Evolutionary conservation across 257 asterid species (phyloP).

Genomic region (Haberlea rhodopensis): DNA sequence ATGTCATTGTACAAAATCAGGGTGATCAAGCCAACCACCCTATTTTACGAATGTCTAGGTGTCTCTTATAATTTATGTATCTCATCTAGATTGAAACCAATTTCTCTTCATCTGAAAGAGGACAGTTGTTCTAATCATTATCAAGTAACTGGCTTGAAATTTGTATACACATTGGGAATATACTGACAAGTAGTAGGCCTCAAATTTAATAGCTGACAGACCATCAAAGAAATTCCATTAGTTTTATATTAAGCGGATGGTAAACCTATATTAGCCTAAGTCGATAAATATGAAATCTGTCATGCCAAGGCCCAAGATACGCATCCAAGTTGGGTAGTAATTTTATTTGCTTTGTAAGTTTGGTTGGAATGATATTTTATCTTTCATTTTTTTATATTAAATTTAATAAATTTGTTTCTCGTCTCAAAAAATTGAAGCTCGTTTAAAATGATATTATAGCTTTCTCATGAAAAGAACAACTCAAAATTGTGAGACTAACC

Average conservation of each 20-base stretch:
- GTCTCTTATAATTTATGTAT: conserved; percentile 1
- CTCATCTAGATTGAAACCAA: conserved; percentile 9
- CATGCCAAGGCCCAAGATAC: too few relatives aligned
- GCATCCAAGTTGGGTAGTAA: not conserved
- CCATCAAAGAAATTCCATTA: not conserved
- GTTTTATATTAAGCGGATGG: not conserved
- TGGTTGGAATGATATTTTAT: too few relatives aligned
- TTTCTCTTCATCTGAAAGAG: conserved; percentile 7
- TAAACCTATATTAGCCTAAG: too few relatives aligned
- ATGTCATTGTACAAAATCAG: conserved; percentile 4
- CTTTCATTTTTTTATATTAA: too few relatives aligned
- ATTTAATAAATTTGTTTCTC: too few relatives aligned
- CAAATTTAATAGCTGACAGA: conserved; percentile 13
- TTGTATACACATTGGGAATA: not conserved
- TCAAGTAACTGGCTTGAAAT: conserved; percentile 10
- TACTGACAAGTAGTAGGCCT: not conserved
- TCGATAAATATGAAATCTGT: too few relatives aligned
- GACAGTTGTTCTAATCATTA: not conserved
- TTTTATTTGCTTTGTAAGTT: not conserved
- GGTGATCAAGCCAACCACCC: conserved; percentile 4
- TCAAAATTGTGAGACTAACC: conserved; percentile 49
- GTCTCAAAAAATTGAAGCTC: too few relatives aligned
- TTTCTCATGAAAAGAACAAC: conserved; percentile 9
- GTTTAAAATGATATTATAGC: not conserved
- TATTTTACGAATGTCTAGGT: conserved; percentile 10